These are phyloP conservation scores for Cryphonectria naterciae DNA, from an alignment of 2,329 filamentous ascomycete genomes.

Conservation along the genomic window DNA sequence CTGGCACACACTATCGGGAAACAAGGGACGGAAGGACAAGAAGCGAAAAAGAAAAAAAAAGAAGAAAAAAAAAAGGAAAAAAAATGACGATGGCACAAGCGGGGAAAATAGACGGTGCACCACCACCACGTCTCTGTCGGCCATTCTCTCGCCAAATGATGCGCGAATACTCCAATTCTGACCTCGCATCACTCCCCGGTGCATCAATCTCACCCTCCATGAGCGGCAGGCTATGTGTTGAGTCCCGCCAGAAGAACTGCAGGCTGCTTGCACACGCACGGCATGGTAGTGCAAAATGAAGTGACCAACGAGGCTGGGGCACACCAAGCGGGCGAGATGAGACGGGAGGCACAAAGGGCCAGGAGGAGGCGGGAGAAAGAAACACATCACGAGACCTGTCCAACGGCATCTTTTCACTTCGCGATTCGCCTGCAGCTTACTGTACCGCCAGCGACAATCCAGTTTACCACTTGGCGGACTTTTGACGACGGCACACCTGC, in stretches of 20 bases:
- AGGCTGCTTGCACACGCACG: not conserved
- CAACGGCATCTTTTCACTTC: conserved; percentile 1
- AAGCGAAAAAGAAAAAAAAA: no score
- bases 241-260: not conserved
- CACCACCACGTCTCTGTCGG: not conserved
- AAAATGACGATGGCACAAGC: no score
- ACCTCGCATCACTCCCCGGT: not conserved
- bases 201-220: not conserved
- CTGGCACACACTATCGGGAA: not conserved
- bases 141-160: not conserved
- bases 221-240: not conserved
- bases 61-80: no score
- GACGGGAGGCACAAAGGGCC: not conserved
- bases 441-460: not conserved
- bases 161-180: not conserved
- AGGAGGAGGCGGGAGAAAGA: not conserved
- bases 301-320: not conserved
- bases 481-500: not conserved
- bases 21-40: not conserved
- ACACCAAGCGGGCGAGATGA: conserved; percentile 4
- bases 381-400: conserved; percentile 9
- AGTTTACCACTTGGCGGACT: not conserved
- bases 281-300: not conserved
- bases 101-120: not conserved
- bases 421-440: not conserved